phyloP scores from a whole-genome alignment of 352 stramenopile species.

The Lagenidium giganteum region DNA sequence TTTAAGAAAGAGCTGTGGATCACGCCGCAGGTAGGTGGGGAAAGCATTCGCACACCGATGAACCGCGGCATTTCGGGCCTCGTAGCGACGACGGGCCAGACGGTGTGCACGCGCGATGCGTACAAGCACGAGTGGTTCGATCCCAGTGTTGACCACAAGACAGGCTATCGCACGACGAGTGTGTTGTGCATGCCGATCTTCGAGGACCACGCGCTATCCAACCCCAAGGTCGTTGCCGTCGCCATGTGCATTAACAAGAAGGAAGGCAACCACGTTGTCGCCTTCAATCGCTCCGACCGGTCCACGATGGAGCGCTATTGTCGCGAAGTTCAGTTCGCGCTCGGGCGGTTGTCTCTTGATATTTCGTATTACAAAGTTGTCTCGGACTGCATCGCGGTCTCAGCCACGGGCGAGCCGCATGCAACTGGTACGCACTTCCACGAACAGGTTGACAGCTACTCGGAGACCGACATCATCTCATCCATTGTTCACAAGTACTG shows the following conservation, averaged over 20 bases:
- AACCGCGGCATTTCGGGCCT: slow-evolving; percentile 48
- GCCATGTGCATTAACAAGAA: slow-evolving; percentile 87
- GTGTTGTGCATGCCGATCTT: slow-evolving; percentile 56
- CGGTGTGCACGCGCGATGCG: slow-evolving; percentile 38
- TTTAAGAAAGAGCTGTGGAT: slow-evolving; percentile 64
- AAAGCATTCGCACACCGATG: slow-evolving; percentile 44
- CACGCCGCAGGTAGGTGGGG: slow-evolving; percentile 31
- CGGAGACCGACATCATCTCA: slow-evolving; percentile 53
- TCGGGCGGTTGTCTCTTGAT: slow-evolving; percentile 42
- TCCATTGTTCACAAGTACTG: slow-evolving; percentile 59
- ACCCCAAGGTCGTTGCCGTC: slow-evolving; percentile 42
- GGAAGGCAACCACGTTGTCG: slow-evolving; percentile 41
- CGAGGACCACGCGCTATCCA: slow-evolving; percentile 33
- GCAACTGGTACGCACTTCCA: background rate
- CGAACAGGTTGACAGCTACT: slow-evolving; percentile 23
- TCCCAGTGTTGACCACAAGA: slow-evolving; percentile 48
- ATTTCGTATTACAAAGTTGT: slow-evolving; percentile 62
- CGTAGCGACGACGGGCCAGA: slow-evolving; percentile 37
- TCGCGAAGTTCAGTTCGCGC: slow-evolving; percentile 45
- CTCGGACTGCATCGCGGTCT: slow-evolving; percentile 29
- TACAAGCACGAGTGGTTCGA: slow-evolving; percentile 56
- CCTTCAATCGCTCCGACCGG: slow-evolving; percentile 40
- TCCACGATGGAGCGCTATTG: slow-evolving; percentile 41
- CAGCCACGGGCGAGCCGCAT: too few relatives aligned
- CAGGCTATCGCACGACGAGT: slow-evolving; percentile 53